A percentile compares a stretch with the other conserved stretches of the same genome.
Evolutionary conservation across 2,329 filamentous ascomycete genomes (phyloP).

Genomic region (Monilinia laxa): DNA sequence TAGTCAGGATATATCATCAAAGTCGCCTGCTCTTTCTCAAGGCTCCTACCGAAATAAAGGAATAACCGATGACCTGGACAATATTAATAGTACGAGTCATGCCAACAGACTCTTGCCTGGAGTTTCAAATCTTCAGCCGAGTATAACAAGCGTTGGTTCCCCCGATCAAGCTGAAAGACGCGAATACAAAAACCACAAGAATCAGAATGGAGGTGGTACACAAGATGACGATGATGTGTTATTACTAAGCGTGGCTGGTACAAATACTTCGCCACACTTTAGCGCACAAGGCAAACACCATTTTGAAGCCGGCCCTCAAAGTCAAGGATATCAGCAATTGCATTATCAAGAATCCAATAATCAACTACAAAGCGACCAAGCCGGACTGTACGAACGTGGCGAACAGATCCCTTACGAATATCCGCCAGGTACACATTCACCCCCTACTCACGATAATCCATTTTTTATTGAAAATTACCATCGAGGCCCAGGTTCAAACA

Average conservation of each 20-base stretch:
- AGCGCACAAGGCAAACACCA: slow-evolving; percentile 19
- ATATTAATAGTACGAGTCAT: slow-evolving; percentile 16
- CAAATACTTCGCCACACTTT: slow-evolving; percentile 12
- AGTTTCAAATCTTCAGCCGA: slow-evolving; percentile 4
- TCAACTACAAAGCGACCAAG: slow-evolving; percentile 17
- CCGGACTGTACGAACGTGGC: slow-evolving; percentile 20
- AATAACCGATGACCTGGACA: background rate
- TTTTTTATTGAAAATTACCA: slow-evolving; percentile 8
- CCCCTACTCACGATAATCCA: slow-evolving; percentile 6
- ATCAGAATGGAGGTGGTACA: slow-evolving; percentile 3
- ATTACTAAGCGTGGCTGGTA: slow-evolving; percentile 21
- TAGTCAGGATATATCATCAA: background rate
- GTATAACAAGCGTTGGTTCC: slow-evolving; percentile 13
- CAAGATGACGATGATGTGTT: background rate
- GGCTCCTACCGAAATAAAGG: background rate
- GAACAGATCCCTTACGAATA: slow-evolving; percentile 8
- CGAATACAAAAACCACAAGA: background rate
- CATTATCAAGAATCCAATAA: slow-evolving; percentile 18
- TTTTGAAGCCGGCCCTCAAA: slow-evolving; percentile 7
- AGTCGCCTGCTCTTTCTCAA: slow-evolving; percentile 10
- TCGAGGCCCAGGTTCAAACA: background rate
- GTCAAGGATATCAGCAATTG: slow-evolving; percentile 1
- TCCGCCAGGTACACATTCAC: background rate
- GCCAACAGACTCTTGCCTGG: background rate
- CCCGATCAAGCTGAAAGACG: slow-evolving; percentile 1